Evolutionary conservation across 2,329 filamentous ascomycete species (phyloP).

Genomic region (Monilinia laxa): DNA sequence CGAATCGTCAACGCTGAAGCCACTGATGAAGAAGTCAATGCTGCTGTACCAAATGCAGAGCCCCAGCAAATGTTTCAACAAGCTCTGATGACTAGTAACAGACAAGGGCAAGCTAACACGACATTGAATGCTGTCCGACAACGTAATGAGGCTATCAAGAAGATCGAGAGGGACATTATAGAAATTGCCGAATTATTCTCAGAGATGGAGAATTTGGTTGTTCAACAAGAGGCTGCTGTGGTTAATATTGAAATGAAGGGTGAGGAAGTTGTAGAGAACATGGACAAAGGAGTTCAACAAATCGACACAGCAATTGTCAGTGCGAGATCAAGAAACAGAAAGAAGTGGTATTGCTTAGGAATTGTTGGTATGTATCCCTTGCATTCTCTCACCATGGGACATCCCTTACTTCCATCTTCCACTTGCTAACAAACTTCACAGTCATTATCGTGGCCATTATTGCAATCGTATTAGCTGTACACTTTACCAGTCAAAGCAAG

Average conservation of each 20-base stretch:
- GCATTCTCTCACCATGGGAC: not conserved
- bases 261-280: constrained; percentile 80
- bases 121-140: constrained; percentile 78
- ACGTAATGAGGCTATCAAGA: constrained; percentile 82
- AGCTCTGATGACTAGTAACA: constrained; percentile 77
- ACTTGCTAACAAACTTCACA: constrained; percentile 37
- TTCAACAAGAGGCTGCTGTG: constrained; percentile 81
- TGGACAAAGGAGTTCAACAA: constrained; percentile 81
- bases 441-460: constrained; percentile 56
- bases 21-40: constrained; percentile 71
- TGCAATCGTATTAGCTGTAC: constrained; percentile 49
- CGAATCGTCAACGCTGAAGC: constrained; percentile 84
- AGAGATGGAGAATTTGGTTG: constrained; percentile 80
- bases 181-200: constrained; percentile 86
- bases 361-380: constrained; percentile 55
- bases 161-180: constrained; percentile 88
- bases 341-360: constrained; percentile 92
- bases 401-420: constrained; percentile 10
- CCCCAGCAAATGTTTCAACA: constrained; percentile 82
- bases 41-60: constrained; percentile 70
- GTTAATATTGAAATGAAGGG: constrained; percentile 81
- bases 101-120: constrained; percentile 75
- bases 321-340: constrained; percentile 66
- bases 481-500: constrained; percentile 42
- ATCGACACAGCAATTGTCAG: constrained; percentile 80